Base-by-base conservation (phyloP, 2,329 filamentous ascomycete genomes). In the Stachybotrys elegans region DNA sequence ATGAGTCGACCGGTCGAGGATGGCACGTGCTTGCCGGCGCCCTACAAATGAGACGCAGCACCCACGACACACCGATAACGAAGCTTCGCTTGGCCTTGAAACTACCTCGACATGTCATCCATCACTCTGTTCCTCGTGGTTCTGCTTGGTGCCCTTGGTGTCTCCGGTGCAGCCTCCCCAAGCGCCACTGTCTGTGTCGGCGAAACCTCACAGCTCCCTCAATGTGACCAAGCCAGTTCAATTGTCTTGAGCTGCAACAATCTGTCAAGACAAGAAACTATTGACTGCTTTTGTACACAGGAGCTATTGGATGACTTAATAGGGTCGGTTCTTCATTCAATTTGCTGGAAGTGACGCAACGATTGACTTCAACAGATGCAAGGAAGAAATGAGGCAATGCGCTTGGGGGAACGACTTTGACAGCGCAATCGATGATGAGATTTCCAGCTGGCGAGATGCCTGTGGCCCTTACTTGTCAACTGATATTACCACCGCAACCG, bases 241-340 rank as follows among this genome's bases (percentile, higher is more conserved):
- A 46, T 48, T 22, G 21, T 29, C 11, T n/a, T n/a, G 11, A 38
- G 43, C 11, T 48, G 46, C 38, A 48, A 41, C 17, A 12, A 43
- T 43, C 38, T 46, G 9, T 20, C 36, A n/a, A 48, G 46, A 6
- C 14, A 46, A 34, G 37, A 48, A 23, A 46, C 46, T 21, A 48
- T 48, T n/a, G 34, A 48, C 31, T 48, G 46, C 22, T 46, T 48
- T 22, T 48, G 46, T 27, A 48, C 46, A 13, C 44, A 48, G 14
- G 46, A 48, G 17, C 40, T 46, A 11, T 35, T 48, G 9, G 27
- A 48, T 35, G 46, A 40, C 12, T 48, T 46, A 5, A 32, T 48
- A 5, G 46, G 40, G 46, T 48, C 23, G 43, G 46, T 17, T 4
- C 9, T 16, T 19, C 6, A 5, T 20, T 7, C 22, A 1, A 2